Base-by-base conservation (phyloP, 495 filamentous ascomycete genomes). In the Penicillium psychrofluorescens region DNA sequence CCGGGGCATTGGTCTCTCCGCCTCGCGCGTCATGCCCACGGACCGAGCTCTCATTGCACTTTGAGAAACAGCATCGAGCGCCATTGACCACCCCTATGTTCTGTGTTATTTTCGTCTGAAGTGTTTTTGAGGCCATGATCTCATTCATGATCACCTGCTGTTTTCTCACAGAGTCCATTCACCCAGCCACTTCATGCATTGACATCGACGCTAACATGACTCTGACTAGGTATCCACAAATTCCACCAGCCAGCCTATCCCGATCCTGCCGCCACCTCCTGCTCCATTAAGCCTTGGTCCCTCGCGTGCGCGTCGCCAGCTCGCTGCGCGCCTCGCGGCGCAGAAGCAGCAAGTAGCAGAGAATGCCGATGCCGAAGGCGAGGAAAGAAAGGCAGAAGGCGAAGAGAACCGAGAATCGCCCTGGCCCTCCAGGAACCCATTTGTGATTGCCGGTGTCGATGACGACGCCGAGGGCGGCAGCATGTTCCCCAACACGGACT, bases 251-350 rank as follows among this genome's bases (percentile, higher is more conserved):
- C 64, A 71, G 37, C 68, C 67, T 22, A 70, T 72, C 43, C 70
- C 68, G 1, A 71, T 73, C 36, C 44, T 74, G 11, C 64, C 70
- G 30, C 68, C 70, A 9, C 70, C 70, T 34, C 70, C 70, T 28
- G 67, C 71, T 45, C 67, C 71, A n/a, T 41, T 70, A 45, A 88
- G 90, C 54, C 78, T 89, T 15, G 83, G 85, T 8, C 90, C 90
- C 2, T 90, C 88, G 2, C 78, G 90, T n/a, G 90, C 90, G 13
- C 80, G 90, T 12, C 76, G 88, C 13, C 90, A 94, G 62, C 74
- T 95, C 12, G 88, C 87, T 28, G 85, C 83, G 28, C 80, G 88
- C 14, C 78, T 95, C 1, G 89, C 89, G 11, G 75, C 85, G 53
- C 86, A 89, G 49, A 84, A 84, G 51, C 81, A 84, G 48, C 81